These are phyloP conservation scores for Sedum album DNA, from an alignment of 164 flowering plant species.

Conservation along the genomic window DNA sequence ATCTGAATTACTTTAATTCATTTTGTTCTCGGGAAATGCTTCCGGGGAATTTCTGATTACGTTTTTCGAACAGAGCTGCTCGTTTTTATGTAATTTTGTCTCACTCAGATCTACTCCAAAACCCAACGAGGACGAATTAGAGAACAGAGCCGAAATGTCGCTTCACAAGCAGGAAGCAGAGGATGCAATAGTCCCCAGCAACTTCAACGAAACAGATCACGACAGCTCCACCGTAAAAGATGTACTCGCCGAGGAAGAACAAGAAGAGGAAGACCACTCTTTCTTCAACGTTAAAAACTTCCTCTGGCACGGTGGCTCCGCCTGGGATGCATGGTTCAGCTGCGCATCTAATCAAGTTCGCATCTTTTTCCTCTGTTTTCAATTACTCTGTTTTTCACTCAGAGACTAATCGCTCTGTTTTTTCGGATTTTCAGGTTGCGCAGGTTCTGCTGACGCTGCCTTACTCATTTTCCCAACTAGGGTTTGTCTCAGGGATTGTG, in stretches of 20 bases:
- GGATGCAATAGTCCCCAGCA: slow-evolving; percentile 38
- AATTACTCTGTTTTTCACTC: neutral
- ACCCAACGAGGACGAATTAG: neutral
- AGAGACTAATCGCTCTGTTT: slow-evolving; percentile 7
- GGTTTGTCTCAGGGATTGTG: slow-evolving; percentile 63
- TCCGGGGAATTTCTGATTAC: no score
- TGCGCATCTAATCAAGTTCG: slow-evolving; percentile 8
- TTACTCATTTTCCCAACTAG: slow-evolving; percentile 80
- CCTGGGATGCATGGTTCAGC: slow-evolving; percentile 12
- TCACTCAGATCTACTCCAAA: slow-evolving; percentile 41
- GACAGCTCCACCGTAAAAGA: neutral
- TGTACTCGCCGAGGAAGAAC: neutral
- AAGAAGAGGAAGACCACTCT: slow-evolving; percentile 2
- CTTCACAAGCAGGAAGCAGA: slow-evolving; percentile 76
- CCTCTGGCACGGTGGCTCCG: slow-evolving; percentile 11
- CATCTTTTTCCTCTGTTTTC: neutral
- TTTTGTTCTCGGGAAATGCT: no score
- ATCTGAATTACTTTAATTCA: neutral
- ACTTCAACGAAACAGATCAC: slow-evolving; percentile 4
- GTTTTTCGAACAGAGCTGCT: no score
- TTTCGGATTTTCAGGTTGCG: slow-evolving; percentile 24
- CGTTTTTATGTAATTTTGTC: slow-evolving; percentile 19
- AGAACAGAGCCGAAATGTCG: slow-evolving; percentile 36
- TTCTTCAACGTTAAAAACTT: slow-evolving; percentile 8
- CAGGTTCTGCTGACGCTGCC: slow-evolving; percentile 64